These are phyloP conservation scores for Aspergillus terreus DNA, from an alignment of 2,329 filamentous ascomycete genomes.

Conservation along the genomic window DNA sequence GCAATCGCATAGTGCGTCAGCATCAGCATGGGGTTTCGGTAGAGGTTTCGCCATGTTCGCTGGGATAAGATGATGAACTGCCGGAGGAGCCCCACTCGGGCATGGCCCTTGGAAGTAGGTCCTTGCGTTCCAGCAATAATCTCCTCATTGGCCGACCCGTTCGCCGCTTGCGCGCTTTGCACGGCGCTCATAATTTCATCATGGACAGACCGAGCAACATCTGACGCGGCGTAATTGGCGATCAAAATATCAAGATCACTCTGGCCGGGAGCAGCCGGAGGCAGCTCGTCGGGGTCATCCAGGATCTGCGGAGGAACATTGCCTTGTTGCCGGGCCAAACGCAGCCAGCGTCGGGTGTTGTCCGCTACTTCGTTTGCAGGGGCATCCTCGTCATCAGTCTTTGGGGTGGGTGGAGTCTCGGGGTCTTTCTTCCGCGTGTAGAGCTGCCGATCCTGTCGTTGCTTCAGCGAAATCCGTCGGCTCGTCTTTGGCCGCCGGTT, in stretches of 20 bases:
- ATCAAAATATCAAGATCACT: slow-evolving; percentile 83
- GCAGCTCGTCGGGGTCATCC: slow-evolving; percentile 65
- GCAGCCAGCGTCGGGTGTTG: slow-evolving; percentile 58
- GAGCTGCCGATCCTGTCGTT: slow-evolving; percentile 83
- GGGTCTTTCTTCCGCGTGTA: slow-evolving; percentile 76
- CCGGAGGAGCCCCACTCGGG: slow-evolving; percentile 70
- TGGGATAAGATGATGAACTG: slow-evolving; percentile 89
- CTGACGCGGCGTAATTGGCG: slow-evolving; percentile 69
- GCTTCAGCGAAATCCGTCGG: slow-evolving; percentile 74
- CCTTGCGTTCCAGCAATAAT: slow-evolving; percentile 36
- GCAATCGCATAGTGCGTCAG: slow-evolving; percentile 97
- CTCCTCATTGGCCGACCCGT: slow-evolving; percentile 60
- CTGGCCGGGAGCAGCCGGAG: slow-evolving; percentile 56
- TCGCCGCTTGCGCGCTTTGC: slow-evolving; percentile 60
- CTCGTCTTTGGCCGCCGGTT: slow-evolving; percentile 64
- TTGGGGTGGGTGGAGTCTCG: slow-evolving; percentile 56
- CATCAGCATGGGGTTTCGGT: slow-evolving; percentile 97
- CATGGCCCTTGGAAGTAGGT: slow-evolving; percentile 68
- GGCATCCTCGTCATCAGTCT: slow-evolving; percentile 59
- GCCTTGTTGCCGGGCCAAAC: slow-evolving; percentile 53
- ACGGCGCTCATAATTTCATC: slow-evolving; percentile 76
- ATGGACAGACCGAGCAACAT: slow-evolving; percentile 68
- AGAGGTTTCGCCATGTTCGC: slow-evolving; percentile 94
- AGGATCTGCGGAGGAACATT: slow-evolving; percentile 57
- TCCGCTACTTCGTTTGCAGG: slow-evolving; percentile 48